Base-by-base conservation (phyloP, 495 filamentous ascomycete genomes). In the Aspergillus conjunctus region DNA sequence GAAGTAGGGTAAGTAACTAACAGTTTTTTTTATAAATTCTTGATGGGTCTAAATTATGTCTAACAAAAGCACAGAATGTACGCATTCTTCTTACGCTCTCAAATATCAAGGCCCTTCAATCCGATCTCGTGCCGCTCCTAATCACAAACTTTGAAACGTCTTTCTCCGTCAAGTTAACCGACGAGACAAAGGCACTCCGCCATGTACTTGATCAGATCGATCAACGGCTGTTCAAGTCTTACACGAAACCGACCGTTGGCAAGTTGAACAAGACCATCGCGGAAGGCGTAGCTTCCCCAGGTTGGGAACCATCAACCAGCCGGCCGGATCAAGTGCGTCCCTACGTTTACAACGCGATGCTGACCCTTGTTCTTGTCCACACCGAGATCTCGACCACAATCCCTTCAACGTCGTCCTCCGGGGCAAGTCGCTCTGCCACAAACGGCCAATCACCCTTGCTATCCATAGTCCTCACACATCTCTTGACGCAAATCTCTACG, bases 141-240 rank as follows among this genome's bases (percentile, higher is more conserved):
- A 88, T 94, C 66, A 79, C 86, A 43, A 87, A 91, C 62, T 98
- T 97, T 69, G 94, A 98, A 72, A 88, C 87, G 21, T 81, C 86
- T 54, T 98, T 98, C 75, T 91, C 89, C 1, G 87, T 95, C 60
- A 93, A 91, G 60, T 83, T 98, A 53, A 93, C 92, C 4, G 92
- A 96, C 60, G 95, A 98, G 71, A 83, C 84, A 41, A 93, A 93
- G 58, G 92, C 89, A 0, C 91, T 98, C 63, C 87, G 88, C 41
- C 91, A 97, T 70, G 91, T 93, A 2, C 87, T 98, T 48, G 80
- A 79, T 51, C 91, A 98, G 67, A 96, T 98, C 63, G 92, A 97
- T 69, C 82, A 85, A 39, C 85, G 89, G 9, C 85, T 98, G 41
- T 98, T 98, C 84, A 82, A 91, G 64, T 89, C 92, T 10, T 98